These are phyloP conservation scores for Hyphopichia buzzinii DNA, from an alignment of 1,139 yeast species.

Conservation along the genomic window DNA sequence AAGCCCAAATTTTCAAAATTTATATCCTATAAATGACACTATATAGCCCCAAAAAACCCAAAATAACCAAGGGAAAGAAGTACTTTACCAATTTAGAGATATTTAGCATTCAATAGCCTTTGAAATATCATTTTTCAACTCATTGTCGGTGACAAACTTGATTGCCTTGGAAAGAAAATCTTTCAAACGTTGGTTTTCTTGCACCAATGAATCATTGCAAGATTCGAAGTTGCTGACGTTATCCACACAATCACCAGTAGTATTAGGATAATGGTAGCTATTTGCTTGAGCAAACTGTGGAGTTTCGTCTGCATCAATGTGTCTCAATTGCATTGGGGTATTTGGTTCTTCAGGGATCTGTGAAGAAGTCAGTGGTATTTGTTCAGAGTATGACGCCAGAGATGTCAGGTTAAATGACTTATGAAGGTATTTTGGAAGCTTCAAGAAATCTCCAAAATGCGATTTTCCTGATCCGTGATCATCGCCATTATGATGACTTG, in stretches of 20 bases:
- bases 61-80: background rate
- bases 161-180: constrained; percentile 26
- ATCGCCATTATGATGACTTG: constrained; percentile 9
- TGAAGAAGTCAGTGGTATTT: background rate
- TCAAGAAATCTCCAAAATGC: constrained; percentile 4
- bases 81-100: background rate
- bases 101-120: constrained; percentile 2
- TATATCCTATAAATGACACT: too few relatives aligned
- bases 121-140: constrained; percentile 1
- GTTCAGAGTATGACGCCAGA: too few relatives aligned
- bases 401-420: background rate
- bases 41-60: too few relatives aligned
- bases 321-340: constrained; percentile 2
- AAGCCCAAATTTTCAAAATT: too few relatives aligned
- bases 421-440: constrained; percentile 6
- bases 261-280: background rate
- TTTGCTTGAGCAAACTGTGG: constrained; percentile 3
- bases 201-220: constrained; percentile 11
- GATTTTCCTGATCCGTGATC: constrained; percentile 1
- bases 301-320: constrained; percentile 1
- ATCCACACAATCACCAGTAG: background rate
- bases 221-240: background rate
- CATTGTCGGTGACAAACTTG: constrained; percentile 18
- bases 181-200: constrained; percentile 27
- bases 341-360: constrained; percentile 4